phyloP scores from a whole-genome alignment of 2,329 filamentous ascomycete species.

The Penicillium sp. region DNA sequence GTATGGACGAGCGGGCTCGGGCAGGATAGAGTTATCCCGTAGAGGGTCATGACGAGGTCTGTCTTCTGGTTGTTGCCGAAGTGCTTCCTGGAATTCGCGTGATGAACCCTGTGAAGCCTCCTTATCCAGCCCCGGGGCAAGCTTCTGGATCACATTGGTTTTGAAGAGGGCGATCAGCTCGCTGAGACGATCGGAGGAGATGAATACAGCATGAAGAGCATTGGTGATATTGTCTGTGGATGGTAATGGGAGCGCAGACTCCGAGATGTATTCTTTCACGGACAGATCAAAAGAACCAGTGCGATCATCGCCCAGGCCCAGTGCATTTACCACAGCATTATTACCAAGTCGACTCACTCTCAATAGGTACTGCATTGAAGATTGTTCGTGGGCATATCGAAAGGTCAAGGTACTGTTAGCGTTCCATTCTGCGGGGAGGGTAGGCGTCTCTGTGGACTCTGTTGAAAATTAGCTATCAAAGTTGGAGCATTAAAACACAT shows the following conservation, averaged over 20 bases:
- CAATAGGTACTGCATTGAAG: constrained; percentile 78
- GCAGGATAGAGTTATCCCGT: constrained; percentile 52
- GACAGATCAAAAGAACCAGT: constrained; percentile 75
- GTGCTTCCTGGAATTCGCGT: constrained; percentile 11
- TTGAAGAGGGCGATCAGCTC: constrained; percentile 74
- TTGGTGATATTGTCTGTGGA: constrained; percentile 32
- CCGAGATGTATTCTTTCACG: constrained; percentile 72
- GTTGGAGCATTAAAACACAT: not conserved
- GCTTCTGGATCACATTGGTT: constrained; percentile 76
- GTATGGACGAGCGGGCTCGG: constrained; percentile 64
- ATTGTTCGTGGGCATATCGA: constrained; percentile 82
- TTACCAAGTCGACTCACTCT: constrained; percentile 78
- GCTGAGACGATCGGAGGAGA: constrained; percentile 67
- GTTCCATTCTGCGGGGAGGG: constrained; percentile 80
- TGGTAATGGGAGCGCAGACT: constrained; percentile 56
- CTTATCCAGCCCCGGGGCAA: constrained; percentile 74
- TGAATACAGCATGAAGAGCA: constrained; percentile 63
- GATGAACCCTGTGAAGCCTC: constrained; percentile 70
- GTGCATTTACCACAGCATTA: constrained; percentile 79
- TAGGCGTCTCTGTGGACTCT: constrained; percentile 30
- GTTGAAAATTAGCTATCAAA: not conserved
- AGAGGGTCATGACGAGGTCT: constrained; percentile 47
- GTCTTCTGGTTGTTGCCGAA: constrained; percentile 44
- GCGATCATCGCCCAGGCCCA: constrained; percentile 77
- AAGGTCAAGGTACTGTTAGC: constrained; percentile 71